Percentiles rank a stretch among this genome's conserved stretches.
phyloP scores from a whole-genome alignment of 208 protist species.

The Leishmania braziliensis region DNA sequence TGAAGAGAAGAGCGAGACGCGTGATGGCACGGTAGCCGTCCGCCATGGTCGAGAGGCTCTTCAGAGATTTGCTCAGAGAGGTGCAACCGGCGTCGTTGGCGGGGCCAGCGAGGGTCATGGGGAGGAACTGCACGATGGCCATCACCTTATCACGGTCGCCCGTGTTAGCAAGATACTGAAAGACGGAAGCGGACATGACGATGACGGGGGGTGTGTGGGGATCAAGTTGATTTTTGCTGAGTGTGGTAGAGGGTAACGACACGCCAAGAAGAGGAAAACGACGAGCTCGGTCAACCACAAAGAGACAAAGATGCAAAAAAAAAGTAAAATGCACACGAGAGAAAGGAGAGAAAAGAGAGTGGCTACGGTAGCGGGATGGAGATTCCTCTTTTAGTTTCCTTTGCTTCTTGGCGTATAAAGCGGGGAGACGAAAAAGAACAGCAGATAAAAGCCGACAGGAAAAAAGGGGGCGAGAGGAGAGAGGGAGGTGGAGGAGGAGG shows the following conservation, averaged over 20 bases:
- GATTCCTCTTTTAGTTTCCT: too few species aligned
- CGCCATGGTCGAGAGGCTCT: constrained; percentile 75
- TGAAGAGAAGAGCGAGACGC: constrained; percentile 79
- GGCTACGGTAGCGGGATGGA: not conserved
- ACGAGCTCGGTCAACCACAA: not conserved
- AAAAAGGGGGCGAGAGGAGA: not conserved
- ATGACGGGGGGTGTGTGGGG: not conserved
- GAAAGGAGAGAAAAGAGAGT: constrained; percentile 13
- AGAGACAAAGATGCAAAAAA: constrained; percentile 2
- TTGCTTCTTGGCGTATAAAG: not conserved
- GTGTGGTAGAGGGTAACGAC: not conserved
- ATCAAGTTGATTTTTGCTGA: not conserved
- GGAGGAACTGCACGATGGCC: constrained; percentile 88
- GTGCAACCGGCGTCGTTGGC: constrained; percentile 53
- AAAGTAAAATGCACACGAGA: constrained; percentile 4
- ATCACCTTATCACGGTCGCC: constrained; percentile 91
- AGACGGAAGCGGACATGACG: constrained; percentile 51
- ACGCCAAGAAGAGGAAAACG: not conserved
- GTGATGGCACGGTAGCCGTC: constrained; percentile 87
- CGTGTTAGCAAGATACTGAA: constrained; percentile 69
- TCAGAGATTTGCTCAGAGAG: constrained; percentile 66
- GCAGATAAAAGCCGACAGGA: not conserved
- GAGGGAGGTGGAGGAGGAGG: not conserved
- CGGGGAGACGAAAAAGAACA: not conserved
- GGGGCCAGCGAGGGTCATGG: constrained; percentile 67